Evolutionary conservation across 169 alveolate species (phyloP), one percentile per base, ranked within the genome.

Genomic region (Neospora caninum): DNA sequence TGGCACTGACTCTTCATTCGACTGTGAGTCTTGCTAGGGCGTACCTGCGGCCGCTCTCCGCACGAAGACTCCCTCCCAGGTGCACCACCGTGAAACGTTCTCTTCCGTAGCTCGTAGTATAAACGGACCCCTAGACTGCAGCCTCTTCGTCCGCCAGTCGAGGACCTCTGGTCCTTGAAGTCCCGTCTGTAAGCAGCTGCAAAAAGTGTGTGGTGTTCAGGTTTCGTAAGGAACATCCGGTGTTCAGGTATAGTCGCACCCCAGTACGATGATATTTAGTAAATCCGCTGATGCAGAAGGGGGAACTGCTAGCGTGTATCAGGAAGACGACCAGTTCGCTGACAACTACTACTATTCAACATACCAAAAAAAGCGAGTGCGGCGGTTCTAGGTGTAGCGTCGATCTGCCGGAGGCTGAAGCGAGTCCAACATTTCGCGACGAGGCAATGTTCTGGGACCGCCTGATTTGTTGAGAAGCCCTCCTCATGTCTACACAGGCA

Each of bases 11-110:
- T 13, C 73, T 64, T 16, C 20, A 22, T 22, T 64, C 20, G n/a
- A 27, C 16, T 1, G 0, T 16, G 34, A 27, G 31, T 64, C 39
- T 38, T 38, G 22, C 45, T 43, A 78, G 86, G 20, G 86, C 86
- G 27, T 78, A 78, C 42, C 86, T 78, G 42, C 86, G 86, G n/a
- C 86, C 86, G 1, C 86, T 78, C 10, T 20, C 86, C 9, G 86
- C 86, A 18, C 86, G 86, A 38, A 43, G 86, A n/a, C 45, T 78
- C 31, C 86, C 86, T n/a, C 86, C 86, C 22, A 78, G 86, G 86
- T 78, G n/a, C 29, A 78, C 29, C 31, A 64, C 73, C n/a, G 31
- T 64, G 34, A 64, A 64, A 78, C 42, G 31, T n/a, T 38, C 86
- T 10, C 86, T n/a, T n/a, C 1, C 22, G 86, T 43, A 78, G 10